A percentile compares a stretch with the other conserved stretches of the same genome.
Conservation (phyloP, 495 filamentous ascomycete genomes). For the Echria macrotheca region DNA sequence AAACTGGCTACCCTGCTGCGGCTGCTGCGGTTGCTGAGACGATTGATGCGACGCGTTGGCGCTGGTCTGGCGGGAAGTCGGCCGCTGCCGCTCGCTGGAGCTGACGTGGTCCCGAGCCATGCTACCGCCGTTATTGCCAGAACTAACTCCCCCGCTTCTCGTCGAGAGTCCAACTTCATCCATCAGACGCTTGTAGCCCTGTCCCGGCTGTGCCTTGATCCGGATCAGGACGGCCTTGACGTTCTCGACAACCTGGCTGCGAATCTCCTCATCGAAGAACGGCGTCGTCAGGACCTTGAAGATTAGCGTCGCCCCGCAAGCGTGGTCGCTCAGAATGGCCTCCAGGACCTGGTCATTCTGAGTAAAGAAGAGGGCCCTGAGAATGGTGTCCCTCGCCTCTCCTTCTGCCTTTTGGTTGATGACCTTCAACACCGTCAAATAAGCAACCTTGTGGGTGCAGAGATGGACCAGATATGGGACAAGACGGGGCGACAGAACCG, state of each 20-base stretch:
- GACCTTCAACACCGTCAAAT: constrained; percentile 93
- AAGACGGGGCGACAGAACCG: constrained; percentile 84
- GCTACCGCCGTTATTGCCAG: constrained; percentile 23
- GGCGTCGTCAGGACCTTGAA: constrained; percentile 98
- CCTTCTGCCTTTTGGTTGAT: constrained; percentile 96
- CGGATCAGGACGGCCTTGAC: constrained; percentile 83
- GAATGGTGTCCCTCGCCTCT: constrained; percentile 85
- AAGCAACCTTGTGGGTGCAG: constrained; percentile 98
- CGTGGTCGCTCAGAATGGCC: constrained; percentile 84
- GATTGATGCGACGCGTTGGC: constrained; percentile 24
- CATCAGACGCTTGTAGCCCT: constrained; percentile 98
- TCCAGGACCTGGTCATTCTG: constrained; percentile 81
- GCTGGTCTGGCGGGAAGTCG: constrained; percentile 49
- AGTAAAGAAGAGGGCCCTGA: constrained; percentile 93
- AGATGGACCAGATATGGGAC: constrained; percentile 95
- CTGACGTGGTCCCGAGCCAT: constrained; percentile 42
- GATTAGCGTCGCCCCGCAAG: constrained; percentile 89
- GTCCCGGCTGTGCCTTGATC: constrained; percentile 86
- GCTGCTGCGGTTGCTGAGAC: constrained; percentile 21
- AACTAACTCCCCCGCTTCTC: constrained; percentile 30
- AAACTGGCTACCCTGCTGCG: constrained; percentile 29
- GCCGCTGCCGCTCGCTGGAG: constrained; percentile 45
- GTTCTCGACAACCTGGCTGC: constrained; percentile 80
- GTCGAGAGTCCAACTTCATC: constrained; percentile 86
- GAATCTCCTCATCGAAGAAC: constrained; percentile 91